These are phyloP conservation scores for Pavlovales sp. DNA, from an alignment of 208 protist species.

Conservation along the genomic window DNA sequence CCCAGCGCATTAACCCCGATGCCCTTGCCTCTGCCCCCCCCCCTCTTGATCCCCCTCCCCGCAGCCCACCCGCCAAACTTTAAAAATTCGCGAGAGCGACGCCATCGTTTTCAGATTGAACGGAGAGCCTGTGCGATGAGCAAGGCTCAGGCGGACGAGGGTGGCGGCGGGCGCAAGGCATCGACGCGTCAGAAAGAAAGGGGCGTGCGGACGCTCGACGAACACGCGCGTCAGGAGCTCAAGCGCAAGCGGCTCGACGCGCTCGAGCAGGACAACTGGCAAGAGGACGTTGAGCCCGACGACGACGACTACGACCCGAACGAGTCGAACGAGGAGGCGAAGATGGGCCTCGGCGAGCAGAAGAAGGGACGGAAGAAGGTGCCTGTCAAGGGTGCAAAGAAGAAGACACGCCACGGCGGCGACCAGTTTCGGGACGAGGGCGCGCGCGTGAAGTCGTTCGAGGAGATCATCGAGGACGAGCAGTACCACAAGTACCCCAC, in stretches of 20 bases:
- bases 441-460: neutral
- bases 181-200: neutral
- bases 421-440: neutral
- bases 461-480: slow-evolving; percentile 28
- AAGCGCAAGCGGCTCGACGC: slow-evolving; percentile 10
- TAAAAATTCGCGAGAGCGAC: too few species aligned
- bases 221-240: neutral
- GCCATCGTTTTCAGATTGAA: too few species aligned
- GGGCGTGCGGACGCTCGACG: slow-evolving; percentile 13
- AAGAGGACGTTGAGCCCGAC: neutral
- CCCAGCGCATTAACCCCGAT: too few species aligned
- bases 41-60: too few species aligned
- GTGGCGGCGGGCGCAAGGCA: too few species aligned
- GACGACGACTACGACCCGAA: neutral
- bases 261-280: slow-evolving; percentile 34
- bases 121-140: too few species aligned
- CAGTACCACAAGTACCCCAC: slow-evolving; percentile 33
- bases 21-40: too few species aligned
- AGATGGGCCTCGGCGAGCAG: neutral
- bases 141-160: too few species aligned
- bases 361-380: slow-evolving; percentile 2
- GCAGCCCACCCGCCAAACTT: too few species aligned
- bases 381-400: neutral
- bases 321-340: neutral
- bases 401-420: neutral